Evolutionary conservation across 2,329 filamentous ascomycete genomes (phyloP).

Genomic region (Trichoderma breve): DNA sequence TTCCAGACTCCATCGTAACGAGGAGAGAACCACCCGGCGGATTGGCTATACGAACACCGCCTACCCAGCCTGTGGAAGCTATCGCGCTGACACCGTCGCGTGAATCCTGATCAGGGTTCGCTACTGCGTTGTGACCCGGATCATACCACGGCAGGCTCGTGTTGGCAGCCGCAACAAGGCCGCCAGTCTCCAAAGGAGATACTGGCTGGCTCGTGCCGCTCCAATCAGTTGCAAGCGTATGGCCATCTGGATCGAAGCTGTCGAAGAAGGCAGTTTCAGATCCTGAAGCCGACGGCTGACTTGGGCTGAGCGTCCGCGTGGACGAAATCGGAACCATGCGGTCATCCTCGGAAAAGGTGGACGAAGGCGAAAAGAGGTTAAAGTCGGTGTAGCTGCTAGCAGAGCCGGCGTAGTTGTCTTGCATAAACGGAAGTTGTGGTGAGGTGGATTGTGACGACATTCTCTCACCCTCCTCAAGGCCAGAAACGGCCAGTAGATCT

Average conservation of each 20-base stretch:
- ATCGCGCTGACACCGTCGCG: background rate
- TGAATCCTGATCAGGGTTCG: background rate
- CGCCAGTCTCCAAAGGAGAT: background rate
- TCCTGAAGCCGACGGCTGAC: background rate
- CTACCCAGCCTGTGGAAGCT: background rate
- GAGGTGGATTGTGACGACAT: conserved; percentile 10
- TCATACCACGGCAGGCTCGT: conserved; percentile 3
- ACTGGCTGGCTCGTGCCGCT: background rate
- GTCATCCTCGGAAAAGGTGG: conserved; percentile 51
- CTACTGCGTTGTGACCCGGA: background rate
- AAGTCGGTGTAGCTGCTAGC: conserved; percentile 51
- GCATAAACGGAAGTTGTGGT: conserved; percentile 41
- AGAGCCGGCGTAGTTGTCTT: conserved; percentile 12
- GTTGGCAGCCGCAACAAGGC: background rate
- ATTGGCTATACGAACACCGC: background rate
- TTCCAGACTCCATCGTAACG: background rate
- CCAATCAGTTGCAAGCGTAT: background rate
- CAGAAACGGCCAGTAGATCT: conserved; percentile 21
- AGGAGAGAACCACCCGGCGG: background rate
- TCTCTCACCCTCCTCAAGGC: conserved; percentile 9
- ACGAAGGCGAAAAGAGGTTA: conserved; percentile 53
- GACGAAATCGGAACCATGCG: conserved; percentile 34
- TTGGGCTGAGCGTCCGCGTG: conserved; percentile 13
- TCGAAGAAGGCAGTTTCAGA: background rate
- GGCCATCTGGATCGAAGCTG: background rate